phyloP scores from a whole-genome alignment of 2,329 filamentous ascomycete genomes.

The Trichoderma sp. region DNA sequence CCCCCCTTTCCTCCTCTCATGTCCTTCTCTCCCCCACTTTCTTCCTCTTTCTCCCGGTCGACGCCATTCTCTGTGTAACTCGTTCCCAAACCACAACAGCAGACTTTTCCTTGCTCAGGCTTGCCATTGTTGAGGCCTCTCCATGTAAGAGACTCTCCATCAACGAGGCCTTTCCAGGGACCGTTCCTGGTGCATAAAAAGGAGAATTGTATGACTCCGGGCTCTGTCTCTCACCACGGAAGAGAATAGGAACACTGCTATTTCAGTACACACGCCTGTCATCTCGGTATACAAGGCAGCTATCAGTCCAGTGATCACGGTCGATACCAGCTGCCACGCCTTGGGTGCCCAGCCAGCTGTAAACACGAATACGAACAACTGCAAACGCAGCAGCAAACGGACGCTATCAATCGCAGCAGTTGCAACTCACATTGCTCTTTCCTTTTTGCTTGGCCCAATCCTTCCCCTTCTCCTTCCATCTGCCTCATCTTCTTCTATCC shows the following conservation, averaged over 20 bases:
- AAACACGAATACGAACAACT: conserved; percentile 14
- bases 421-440: background rate
- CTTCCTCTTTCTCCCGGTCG: background rate
- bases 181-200: background rate
- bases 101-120: background rate
- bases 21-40: background rate
- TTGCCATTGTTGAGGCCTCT: background rate
- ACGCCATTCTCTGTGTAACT: conserved; percentile 8
- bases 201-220: background rate
- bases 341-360: background rate
- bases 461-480: background rate
- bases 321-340: background rate
- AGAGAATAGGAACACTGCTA: background rate
- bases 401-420: background rate
- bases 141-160: background rate
- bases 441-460: too few species aligned
- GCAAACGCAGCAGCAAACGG: conserved; percentile 9
- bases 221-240: background rate
- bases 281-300: background rate
- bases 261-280: too few species aligned
- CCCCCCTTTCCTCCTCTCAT: background rate
- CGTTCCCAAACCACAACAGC: background rate
- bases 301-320: background rate
- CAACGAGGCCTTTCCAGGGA: background rate
- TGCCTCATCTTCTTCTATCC: background rate